Base-by-base conservation (phyloP, 2,329 filamentous ascomycete species). In the Cadophora sp. region DNA sequence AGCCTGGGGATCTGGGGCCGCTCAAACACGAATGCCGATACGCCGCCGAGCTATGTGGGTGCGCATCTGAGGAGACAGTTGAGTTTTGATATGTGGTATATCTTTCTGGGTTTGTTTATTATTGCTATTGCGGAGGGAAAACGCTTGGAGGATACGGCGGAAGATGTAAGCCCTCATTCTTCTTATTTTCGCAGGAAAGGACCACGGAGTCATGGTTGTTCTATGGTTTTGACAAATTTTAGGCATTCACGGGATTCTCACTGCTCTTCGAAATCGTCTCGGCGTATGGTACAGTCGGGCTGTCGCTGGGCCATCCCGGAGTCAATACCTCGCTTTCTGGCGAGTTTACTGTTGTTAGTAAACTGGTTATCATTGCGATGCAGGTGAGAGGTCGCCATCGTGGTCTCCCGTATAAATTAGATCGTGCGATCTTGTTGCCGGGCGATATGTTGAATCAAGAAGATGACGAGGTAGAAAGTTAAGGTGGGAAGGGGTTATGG, bases 21-120 rank as follows among this genome's bases (percentile, higher is more conserved):
- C 24, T 77, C 81, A 0, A 78, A 82, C 2, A 81, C 83, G 6
- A 83, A 86, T 1, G 82, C 85, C 19, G 83, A 85, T 1, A 80
- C 83, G 4, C 87, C 93, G 55, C 94, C 91, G 68, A 58, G 55
- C 24, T 98, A 97, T 74, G 91, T 99, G 61, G 92, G 93, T 2
- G 90, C 92, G 62, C 96, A 99, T 87, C 86, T 99, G 79, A 92
- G 96, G 40, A 89, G 92, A 59, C 96, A 99, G 80, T 86, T 99
- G 43, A 97, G 94, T 65, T 99, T 98, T 81, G 96, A 99, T 80
- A 80, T 99, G 80, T 99, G 96, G 96, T 99, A 94, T 76, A 91
- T 99, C 67, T 97, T 97, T 77, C 79, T 98, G 27, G 96, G 96
- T 0, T 88, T 97, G 74, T 99, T 99, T 81, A 87, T 98, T 77